Conservation (phyloP, 495 filamentous ascomycete species). For the Annulohypoxylon nitens region DNA sequence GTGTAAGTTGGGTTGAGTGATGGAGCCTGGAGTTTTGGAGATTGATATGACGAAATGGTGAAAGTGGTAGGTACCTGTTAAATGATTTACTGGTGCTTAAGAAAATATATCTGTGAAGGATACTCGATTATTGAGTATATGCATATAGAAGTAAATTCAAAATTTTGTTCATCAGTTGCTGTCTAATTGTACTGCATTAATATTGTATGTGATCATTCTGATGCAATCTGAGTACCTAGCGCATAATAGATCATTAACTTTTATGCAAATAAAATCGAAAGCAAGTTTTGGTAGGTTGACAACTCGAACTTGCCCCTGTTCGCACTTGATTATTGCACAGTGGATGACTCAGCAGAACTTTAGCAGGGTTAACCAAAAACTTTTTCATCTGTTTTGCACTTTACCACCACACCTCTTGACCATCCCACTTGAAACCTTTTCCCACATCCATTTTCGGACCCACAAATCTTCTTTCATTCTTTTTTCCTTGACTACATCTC, state of each 20-base stretch:
- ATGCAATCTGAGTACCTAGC: neutral
- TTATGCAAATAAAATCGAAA: conserved; percentile 9
- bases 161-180: neutral
- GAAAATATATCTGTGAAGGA: neutral
- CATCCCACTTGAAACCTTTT: neutral
- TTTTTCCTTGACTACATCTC: conserved; percentile 43
- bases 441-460: conserved; percentile 17
- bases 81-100: conserved; percentile 7
- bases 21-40: neutral
- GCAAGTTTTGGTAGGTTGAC: neutral
- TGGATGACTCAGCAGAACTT: conserved; percentile 30
- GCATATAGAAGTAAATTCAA: neutral
- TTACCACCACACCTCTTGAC: conserved; percentile 25
- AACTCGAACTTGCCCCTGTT: conserved; percentile 21
- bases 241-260: neutral
- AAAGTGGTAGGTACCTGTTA: neutral
- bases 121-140: conserved; percentile 8
- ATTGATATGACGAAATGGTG: conserved; percentile 29
- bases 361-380: conserved; percentile 14
- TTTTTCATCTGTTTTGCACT: conserved; percentile 11
- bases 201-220: neutral
- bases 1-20: neutral
- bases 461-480: conserved; percentile 22
- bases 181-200: neutral
- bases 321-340: neutral